phyloP scores from a whole-genome alignment of 2,329 filamentous ascomycete species.

The Talaromyces sp. region DNA sequence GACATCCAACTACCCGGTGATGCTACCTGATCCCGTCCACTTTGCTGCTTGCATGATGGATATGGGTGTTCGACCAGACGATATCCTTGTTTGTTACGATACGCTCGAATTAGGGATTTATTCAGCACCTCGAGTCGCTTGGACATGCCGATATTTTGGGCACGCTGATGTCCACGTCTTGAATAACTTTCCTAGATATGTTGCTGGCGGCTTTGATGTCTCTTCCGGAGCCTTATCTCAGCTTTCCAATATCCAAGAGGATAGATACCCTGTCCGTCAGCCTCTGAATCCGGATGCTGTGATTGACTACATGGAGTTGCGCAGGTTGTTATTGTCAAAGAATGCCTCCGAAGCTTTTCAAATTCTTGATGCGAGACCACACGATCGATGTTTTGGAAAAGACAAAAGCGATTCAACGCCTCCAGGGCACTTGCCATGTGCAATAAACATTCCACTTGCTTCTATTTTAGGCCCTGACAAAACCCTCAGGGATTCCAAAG shows the following conservation, averaged over 20 bases:
- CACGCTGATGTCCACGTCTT: slow-evolving; percentile 22
- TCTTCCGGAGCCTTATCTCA: slow-evolving; percentile 7
- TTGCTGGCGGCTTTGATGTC: slow-evolving; percentile 16
- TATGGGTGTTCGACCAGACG: slow-evolving; percentile 18
- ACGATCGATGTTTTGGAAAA: slow-evolving; percentile 16
- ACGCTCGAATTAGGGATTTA: slow-evolving; percentile 23
- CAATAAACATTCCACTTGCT: slow-evolving; percentile 22
- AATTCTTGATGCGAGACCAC: slow-evolving; percentile 18
- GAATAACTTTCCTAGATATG: slow-evolving; percentile 24
- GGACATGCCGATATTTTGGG: slow-evolving; percentile 22
- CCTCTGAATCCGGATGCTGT: not conserved
- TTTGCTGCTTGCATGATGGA: slow-evolving; percentile 17
- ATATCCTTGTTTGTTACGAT: slow-evolving; percentile 26
- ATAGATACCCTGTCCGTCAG: not conserved
- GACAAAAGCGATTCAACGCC: slow-evolving; percentile 14
- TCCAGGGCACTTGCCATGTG: slow-evolving; percentile 21
- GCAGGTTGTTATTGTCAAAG: not conserved
- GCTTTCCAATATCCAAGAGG: not conserved
- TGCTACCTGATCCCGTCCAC: slow-evolving; percentile 20
- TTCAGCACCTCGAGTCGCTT: slow-evolving; percentile 24
- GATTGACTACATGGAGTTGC: not conserved
- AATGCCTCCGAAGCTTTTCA: slow-evolving; percentile 3
- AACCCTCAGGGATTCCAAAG: slow-evolving; percentile 9
- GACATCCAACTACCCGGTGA: slow-evolving; percentile 21
- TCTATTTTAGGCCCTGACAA: slow-evolving; percentile 14